Percentiles rank a stretch among this genome's conserved stretches.
Conservation (phyloP, 768 basidiomycete species). For the Tylopilus vinaceipallidus region DNA sequence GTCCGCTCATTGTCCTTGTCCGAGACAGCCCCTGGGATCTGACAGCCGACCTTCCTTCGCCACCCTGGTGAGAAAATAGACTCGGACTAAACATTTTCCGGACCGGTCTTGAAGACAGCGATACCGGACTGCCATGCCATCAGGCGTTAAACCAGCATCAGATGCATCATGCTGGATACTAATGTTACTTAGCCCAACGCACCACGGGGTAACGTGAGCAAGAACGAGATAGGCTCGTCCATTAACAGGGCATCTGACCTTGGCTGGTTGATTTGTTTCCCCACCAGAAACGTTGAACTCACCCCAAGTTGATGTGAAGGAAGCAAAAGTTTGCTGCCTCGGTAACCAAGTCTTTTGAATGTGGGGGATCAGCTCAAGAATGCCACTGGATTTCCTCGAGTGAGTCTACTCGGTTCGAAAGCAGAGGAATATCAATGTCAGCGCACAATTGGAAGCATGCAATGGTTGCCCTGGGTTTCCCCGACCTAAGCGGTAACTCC, state of each 20-base stretch:
- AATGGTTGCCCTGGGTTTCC: too few species aligned
- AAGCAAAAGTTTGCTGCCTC: too few species aligned
- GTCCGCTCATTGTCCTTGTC: background rate
- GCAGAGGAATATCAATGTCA: too few species aligned
- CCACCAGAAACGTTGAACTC: background rate
- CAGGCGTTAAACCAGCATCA: too few species aligned
- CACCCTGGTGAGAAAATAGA: background rate
- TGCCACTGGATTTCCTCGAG: background rate
- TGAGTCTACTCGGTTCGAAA: background rate
- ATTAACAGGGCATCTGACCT: too few species aligned
- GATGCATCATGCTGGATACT: too few species aligned
- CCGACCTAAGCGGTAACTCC: too few species aligned
- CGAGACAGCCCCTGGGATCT: background rate
- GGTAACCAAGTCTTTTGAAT: too few species aligned
- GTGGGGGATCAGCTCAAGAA: background rate
- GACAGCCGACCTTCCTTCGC: background rate
- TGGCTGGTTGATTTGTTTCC: background rate
- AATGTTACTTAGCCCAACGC: too few species aligned
- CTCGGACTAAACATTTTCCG: background rate
- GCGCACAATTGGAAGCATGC: too few species aligned
- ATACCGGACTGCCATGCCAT: background rate
- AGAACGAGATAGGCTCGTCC: background rate
- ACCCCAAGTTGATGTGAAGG: too few species aligned
- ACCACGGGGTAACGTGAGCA: too few species aligned
- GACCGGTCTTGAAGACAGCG: background rate